phyloP scores from a whole-genome alignment of 169 alveolate species.

The Eimeria brunetti region DNA sequence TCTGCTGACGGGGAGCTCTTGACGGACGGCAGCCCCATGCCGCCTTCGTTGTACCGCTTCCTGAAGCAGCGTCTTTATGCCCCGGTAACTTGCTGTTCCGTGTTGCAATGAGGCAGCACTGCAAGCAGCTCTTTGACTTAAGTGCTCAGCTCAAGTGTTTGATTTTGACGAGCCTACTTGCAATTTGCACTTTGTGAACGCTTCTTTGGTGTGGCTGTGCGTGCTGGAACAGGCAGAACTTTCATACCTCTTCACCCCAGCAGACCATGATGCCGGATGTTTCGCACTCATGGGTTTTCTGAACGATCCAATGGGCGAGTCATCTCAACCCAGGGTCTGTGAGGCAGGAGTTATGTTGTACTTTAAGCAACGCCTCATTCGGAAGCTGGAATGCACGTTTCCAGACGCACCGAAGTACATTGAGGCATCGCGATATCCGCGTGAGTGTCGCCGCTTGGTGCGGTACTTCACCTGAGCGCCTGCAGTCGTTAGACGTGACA shows the following conservation, averaged over 20 bases:
- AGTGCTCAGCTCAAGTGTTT: not conserved
- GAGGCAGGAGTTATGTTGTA: conserved; percentile 94
- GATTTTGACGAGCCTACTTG: not conserved
- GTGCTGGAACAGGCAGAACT: conserved; percentile 85
- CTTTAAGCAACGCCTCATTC: conserved; percentile 90
- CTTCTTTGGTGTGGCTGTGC: not conserved
- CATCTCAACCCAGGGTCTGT: conserved; percentile 85
- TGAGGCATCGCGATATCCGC: conserved; percentile 78
- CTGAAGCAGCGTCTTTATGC: conserved; percentile 81
- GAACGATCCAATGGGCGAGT: conserved; percentile 86
- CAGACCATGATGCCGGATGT: conserved; percentile 90
- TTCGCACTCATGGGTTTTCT: conserved; percentile 91
- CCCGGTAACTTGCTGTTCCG: conserved; percentile 31
- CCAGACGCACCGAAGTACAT: conserved; percentile 89
- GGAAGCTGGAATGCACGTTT: conserved; percentile 91
- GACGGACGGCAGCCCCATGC: conserved; percentile 39
- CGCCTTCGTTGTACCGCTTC: conserved; percentile 73
- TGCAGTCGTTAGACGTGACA: not conserved
- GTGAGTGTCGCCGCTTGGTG: conserved; percentile 17
- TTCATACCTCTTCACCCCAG: conserved; percentile 89
- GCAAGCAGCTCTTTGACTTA: not conserved
- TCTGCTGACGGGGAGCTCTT: conserved; percentile 59
- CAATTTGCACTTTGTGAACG: not conserved
- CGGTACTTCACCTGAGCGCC: not conserved
- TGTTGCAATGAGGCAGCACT: not conserved